phyloP scores from a whole-genome alignment of 257 asterid genomes.

The Sherardia arvensis region DNA sequence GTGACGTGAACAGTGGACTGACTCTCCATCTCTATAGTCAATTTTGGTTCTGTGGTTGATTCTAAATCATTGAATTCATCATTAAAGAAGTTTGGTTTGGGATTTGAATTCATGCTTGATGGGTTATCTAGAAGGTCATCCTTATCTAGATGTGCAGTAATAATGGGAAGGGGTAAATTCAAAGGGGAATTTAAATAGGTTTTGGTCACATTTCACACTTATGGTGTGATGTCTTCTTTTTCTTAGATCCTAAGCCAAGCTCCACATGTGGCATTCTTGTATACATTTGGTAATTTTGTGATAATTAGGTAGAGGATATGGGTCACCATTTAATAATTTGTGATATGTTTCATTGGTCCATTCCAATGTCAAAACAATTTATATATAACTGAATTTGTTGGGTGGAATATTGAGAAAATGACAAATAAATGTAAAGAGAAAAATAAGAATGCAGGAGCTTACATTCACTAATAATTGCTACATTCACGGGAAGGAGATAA shows the following conservation, averaged over 20 bases:
- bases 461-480: too few species aligned
- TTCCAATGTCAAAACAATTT: too few species aligned
- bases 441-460: too few species aligned
- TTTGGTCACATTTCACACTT: constrained; percentile 15
- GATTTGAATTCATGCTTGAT: not conserved
- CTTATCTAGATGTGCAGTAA: not conserved
- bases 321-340: too few species aligned
- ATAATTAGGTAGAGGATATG: too few species aligned
- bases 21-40: not conserved
- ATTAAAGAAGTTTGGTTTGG: not conserved
- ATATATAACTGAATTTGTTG: too few species aligned
- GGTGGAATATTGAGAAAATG: too few species aligned
- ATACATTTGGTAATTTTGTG: not conserved
- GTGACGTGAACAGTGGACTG: constrained; percentile 20
- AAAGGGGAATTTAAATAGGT: not conserved
- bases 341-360: too few species aligned
- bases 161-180: not conserved
- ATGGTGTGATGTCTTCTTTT: not conserved
- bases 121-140: constrained; percentile 33
- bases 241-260: constrained; percentile 16
- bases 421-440: too few species aligned
- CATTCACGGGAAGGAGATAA: too few species aligned
- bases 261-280: too few species aligned
- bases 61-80: not conserved
- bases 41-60: not conserved